Conservation (phyloP, 345 rosid genomes). For the Moricandia moricandioides region DNA sequence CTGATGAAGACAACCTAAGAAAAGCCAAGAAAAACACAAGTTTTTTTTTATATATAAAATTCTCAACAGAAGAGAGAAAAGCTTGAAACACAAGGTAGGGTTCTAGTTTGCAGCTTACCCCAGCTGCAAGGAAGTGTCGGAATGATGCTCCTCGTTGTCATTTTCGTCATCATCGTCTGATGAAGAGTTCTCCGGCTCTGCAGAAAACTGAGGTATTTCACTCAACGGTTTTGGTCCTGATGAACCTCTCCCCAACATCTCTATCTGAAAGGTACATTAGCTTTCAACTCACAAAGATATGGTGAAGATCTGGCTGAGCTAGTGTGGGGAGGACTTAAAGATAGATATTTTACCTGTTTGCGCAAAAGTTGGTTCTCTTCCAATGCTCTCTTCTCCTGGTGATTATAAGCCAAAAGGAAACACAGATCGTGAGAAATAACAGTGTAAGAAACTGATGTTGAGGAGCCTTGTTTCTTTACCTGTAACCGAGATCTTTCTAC, state of each 20-base stretch:
- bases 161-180: constrained; percentile 28
- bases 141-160: constrained; percentile 14
- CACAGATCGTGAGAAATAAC: background rate
- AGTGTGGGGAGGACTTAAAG: too few relatives aligned
- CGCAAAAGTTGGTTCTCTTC: constrained; percentile 35
- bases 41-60: too few relatives aligned
- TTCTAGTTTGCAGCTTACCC: constrained; percentile 26
- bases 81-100: constrained; percentile 30
- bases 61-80: background rate
- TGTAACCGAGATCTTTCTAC: constrained; percentile 31
- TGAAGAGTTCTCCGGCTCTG: constrained; percentile 30
- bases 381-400: constrained; percentile 34
- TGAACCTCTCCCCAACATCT: constrained; percentile 30
- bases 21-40: background rate
- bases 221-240: constrained; percentile 6
- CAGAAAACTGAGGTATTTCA: constrained; percentile 18
- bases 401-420: background rate
- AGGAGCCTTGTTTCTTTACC: constrained; percentile 12
- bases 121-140: constrained; percentile 40
- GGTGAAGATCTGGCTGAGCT: background rate
- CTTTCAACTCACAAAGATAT: background rate
- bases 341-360: constrained; percentile 21
- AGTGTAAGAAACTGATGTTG: background rate
- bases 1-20: constrained; percentile 21
- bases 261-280: constrained; percentile 11